Evolutionary conservation across 2,329 filamentous ascomycete species (phyloP), one percentile per base, ranked within the genome.

Genomic region (Curvularia sp.): DNA sequence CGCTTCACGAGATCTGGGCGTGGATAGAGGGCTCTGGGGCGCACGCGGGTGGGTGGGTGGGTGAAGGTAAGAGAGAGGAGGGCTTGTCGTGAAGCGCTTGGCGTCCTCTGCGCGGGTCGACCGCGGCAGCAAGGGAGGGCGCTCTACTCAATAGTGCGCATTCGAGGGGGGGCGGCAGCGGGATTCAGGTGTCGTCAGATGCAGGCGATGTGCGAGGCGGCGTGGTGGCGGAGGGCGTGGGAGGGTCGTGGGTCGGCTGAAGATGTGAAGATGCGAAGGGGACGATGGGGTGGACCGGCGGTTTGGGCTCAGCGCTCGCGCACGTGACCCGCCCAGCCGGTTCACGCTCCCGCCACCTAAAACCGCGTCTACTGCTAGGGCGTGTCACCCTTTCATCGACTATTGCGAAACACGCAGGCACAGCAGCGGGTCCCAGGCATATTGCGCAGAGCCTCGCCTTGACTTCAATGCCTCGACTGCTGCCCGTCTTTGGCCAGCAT

Each of bases 131-230:
- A 65, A 62, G 59, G 51, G 58, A 59, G 61, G 60, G 67, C 60
- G 62, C 62, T 57, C 55, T 60, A 63, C 67, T 71, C 72, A 59
- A 58, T 42, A 56, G 60, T 65, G 71, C 71, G 72, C 72, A 76
- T 76, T 60, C 72, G 68, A 65, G 41, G 52, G 41, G 43, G 41
- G 47, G 51, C 51, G 54, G 61, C 44, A 53, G 62, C 44, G 55
- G 57, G 20, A 22, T 31, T 31, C 22, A 22, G 50, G 49, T 39
- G 54, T 46, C 28, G 53, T 42, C 41, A 35, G 54, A 43, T 53
- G 54, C 39, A 50, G 43, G 42, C 15, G 53, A 59, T 55, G 53
- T 50, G 53, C 42, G 31, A 43, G 30, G 49, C n/a, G 46, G 22
- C 31, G n/a, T 54, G 52, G 47, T 56, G 49, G 49, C 31, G 20